These are phyloP conservation scores for Dictyostelium intermedium DNA, from an alignment of 78 protist species.

Conservation along the genomic window DNA sequence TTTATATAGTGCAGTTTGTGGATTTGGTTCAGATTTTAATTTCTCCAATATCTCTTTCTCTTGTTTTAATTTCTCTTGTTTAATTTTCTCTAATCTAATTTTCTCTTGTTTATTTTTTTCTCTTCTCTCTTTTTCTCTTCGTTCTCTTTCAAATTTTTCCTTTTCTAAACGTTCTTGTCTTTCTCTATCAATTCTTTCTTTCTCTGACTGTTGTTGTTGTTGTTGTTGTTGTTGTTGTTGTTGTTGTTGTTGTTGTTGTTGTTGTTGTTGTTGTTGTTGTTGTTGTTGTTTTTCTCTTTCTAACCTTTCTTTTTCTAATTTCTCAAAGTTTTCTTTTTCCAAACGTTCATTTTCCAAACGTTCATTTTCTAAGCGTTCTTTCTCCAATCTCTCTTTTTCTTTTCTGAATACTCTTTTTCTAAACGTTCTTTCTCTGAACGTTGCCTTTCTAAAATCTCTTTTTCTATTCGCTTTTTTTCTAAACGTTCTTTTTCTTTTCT, in stretches of 20 bases:
- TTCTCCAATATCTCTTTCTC: neutral
- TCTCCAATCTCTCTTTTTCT: neutral
- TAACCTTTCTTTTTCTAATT: neutral
- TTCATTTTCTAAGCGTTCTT: neutral
- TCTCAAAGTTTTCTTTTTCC: neutral
- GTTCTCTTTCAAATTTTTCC: neutral
- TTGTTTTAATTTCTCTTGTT: neutral
- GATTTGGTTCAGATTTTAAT: conserved; percentile 2
- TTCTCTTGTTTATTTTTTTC: neutral
- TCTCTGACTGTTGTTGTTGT: neutral
- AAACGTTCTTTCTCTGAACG: neutral
- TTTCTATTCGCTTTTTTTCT: neutral
- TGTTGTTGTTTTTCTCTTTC: neutral
- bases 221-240: too few relatives aligned
- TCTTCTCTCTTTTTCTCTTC: neutral
- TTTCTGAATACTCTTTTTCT: neutral
- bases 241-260: too few relatives aligned
- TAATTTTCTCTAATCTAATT: neutral
- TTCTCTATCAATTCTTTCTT: neutral
- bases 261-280: neutral
- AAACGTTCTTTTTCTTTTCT: neutral
- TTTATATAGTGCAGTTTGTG: neutral
- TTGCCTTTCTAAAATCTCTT: neutral
- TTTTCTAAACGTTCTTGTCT: neutral
- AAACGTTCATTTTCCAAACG: neutral